Evolutionary conservation across 139 green algal genomes (phyloP), one percentile per base, ranked within the genome.

Genomic region (Picochlorum sp.): DNA sequence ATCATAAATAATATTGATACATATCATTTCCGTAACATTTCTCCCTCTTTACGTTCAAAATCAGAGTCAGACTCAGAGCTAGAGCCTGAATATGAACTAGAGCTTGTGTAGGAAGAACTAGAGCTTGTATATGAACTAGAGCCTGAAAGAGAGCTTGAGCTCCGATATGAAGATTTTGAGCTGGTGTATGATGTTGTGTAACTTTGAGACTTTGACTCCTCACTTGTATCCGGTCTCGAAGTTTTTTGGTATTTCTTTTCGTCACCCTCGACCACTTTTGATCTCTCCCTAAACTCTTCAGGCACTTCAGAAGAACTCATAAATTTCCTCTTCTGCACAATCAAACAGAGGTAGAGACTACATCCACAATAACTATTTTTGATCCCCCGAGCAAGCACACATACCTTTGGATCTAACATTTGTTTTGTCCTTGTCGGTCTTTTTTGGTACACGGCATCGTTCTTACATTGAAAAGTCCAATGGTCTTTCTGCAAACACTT

Each of bases 401-500:
- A n/a, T 37, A 82, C 70, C 62, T 74, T 76, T 5, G 80, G 81
- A 40, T 87, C 74, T 22, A 74, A 69, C 28, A 90, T 65, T 67
- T 89, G 81, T 65, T 90, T 77, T 9, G 81, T 85, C 14, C 78
- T 58, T 10, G 74, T 82, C 0, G 82, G 81, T n/a, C 82, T 54
- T 4, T 68, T 26, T 6, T 58, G 44, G 53, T 90, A 90, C 1
- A 71, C 69, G 2, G 64, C 35, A 20, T 87, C 66, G 35, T 77
- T 75, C 54, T 83, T 88, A 68, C 82, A 90, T 64, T 90, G 75
- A 40, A 81, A 89, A 1, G 83, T 90, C 65, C 68, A 89, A 55
- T 89, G 82, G 0, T 81, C 82, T 4, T 37, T 43, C 60, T 88
- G 78, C 36, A 75, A 33, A 49, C 57, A 80, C 16, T 49, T 50